Conservation (phyloP, 2,329 filamentous ascomycete species). For the Biscogniauxia marginata region DNA sequence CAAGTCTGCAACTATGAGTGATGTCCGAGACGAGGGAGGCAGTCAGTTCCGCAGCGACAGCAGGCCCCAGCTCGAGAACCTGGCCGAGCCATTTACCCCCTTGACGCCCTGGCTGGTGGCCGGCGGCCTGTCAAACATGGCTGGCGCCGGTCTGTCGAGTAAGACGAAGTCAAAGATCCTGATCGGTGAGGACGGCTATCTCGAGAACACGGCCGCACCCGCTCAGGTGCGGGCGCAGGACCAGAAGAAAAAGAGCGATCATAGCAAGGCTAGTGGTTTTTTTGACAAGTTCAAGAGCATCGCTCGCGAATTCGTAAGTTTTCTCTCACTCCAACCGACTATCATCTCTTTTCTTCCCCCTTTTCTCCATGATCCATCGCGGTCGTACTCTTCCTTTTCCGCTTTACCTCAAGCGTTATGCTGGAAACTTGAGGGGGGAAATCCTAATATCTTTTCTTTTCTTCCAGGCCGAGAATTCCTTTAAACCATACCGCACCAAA, state of each 20-base stretch:
- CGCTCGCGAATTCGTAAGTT: conserved; percentile 52
- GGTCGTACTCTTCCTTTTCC: background rate
- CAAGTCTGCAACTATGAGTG: background rate
- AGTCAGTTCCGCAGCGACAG: background rate
- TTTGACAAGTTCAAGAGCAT: conserved; percentile 40
- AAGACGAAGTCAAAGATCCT: conserved; percentile 42
- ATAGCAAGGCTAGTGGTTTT: conserved; percentile 22
- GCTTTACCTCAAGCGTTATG: no score
- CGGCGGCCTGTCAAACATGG: conserved; percentile 31
- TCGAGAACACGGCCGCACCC: conserved; percentile 42
- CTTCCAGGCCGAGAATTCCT: background rate
- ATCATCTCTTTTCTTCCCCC: no score
- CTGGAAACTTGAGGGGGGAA: no score
- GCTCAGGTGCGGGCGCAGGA: conserved; percentile 1
- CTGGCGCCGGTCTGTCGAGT: conserved; percentile 18
- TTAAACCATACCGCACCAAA: conserved; percentile 28
- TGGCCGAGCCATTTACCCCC: conserved; percentile 23
- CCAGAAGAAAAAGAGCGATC: conserved; percentile 16
- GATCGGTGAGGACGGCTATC: conserved; percentile 57
- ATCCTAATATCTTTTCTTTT: background rate
- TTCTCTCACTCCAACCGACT: background rate
- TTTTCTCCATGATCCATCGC: no score
- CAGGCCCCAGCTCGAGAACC: background rate
- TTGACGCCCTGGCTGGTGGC: conserved; percentile 29
- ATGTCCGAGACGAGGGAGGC: background rate